Conservation (phyloP, 2,329 filamentous ascomycete species). For the Fusarium albidum region DNA sequence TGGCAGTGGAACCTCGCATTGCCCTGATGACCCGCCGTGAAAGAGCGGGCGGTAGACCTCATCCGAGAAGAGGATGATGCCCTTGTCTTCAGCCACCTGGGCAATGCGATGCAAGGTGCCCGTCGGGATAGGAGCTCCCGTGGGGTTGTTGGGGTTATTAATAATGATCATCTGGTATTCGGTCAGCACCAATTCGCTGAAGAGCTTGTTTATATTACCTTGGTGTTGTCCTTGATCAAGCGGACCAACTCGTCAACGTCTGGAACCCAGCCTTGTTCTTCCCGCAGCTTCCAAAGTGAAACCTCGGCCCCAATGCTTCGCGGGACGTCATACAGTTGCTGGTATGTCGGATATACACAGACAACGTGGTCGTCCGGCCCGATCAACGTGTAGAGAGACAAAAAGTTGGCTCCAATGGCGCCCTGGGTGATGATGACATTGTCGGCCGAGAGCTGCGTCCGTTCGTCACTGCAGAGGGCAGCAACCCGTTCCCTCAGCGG, state of each 20-base stretch:
- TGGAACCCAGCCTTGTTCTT: constrained; percentile 71
- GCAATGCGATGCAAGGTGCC: constrained; percentile 68
- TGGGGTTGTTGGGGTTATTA: constrained; percentile 85
- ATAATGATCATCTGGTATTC: constrained; percentile 54
- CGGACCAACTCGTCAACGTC: constrained; percentile 70
- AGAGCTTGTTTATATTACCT: constrained; percentile 55
- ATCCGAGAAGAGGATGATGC: constrained; percentile 75
- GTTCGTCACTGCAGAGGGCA: constrained; percentile 68
- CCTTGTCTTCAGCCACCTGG: constrained; percentile 66
- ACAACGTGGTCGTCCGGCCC: constrained; percentile 82
- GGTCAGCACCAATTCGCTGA: constrained; percentile 5
- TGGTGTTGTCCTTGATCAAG: constrained; percentile 74
- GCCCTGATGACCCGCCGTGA: constrained; percentile 66
- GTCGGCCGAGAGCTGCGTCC: constrained; percentile 56
- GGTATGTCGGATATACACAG: constrained; percentile 87
- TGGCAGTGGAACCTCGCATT: constrained; percentile 63
- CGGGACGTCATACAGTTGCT: constrained; percentile 82
- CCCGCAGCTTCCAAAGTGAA: constrained; percentile 75
- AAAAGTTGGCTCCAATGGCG: constrained; percentile 84
- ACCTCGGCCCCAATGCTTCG: constrained; percentile 79
- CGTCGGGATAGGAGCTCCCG: constrained; percentile 73
- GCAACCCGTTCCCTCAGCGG: constrained; percentile 71
- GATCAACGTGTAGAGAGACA: constrained; percentile 77
- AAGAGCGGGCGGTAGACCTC: constrained; percentile 89
- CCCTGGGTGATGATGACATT: constrained; percentile 81